A percentile compares a stretch with the other conserved stretches of the same genome.
Evolutionary conservation across 345 rosid species (phyloP).

Genomic region (Capsella bursapastoris): DNA sequence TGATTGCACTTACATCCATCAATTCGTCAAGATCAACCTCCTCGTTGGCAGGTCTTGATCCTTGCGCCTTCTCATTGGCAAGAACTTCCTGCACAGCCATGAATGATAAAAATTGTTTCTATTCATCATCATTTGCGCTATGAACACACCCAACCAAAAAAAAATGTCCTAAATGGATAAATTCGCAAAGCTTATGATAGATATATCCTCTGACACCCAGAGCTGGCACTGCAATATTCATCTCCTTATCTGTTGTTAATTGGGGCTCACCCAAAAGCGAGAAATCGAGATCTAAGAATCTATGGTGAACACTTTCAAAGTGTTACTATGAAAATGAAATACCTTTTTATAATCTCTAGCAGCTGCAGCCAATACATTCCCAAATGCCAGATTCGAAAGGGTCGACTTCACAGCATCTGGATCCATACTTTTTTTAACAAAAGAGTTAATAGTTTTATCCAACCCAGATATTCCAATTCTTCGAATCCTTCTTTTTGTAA

Average conservation of each 20-base stretch:
- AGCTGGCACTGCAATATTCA: background rate
- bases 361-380: constrained; percentile 93
- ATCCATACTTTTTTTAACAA: constrained; percentile 48
- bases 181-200: too few relatives aligned
- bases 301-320: background rate
- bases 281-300: background rate
- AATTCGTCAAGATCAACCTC: constrained; percentile 93
- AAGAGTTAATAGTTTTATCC: too few relatives aligned
- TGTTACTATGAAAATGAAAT: background rate
- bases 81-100: constrained; percentile 57
- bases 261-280: background rate
- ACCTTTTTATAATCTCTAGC: constrained; percentile 95
- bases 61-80: constrained; percentile 67
- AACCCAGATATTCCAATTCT: too few relatives aligned
- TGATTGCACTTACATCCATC: constrained; percentile 72
- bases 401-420: constrained; percentile 86
- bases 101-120: too few relatives aligned
- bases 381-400: constrained; percentile 78
- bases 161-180: too few relatives aligned
- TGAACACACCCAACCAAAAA: too few relatives aligned
- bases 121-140: too few relatives aligned
- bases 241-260: background rate
- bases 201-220: background rate
- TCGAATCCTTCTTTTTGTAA: background rate
- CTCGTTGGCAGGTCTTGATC: constrained; percentile 58